Conservation (phyloP, 2,329 filamentous ascomycete species). For the Beauveria rudraprayagi region DNA sequence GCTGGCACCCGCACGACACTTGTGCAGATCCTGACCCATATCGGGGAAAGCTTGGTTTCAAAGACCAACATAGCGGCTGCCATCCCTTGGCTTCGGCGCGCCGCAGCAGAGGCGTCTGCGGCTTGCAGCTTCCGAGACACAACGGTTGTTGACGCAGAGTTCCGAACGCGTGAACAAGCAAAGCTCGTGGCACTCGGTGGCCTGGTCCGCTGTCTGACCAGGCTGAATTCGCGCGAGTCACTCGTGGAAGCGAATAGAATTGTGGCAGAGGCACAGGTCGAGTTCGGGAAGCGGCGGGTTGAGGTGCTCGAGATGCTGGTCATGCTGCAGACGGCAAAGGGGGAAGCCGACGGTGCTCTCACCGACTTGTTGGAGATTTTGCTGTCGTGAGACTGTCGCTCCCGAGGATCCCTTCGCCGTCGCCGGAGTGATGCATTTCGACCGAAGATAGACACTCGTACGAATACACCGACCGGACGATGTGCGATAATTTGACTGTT, state of each 20-base stretch:
- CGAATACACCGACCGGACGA: background rate
- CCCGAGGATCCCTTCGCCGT: background rate
- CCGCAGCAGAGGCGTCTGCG: background rate
- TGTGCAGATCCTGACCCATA: background rate
- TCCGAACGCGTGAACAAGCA: background rate
- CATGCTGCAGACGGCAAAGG: background rate
- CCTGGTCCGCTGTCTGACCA: background rate
- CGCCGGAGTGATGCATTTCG: background rate
- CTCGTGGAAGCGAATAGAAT: background rate
- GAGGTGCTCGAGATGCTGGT: conserved; percentile 4
- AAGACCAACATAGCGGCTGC: background rate
- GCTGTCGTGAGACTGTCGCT: background rate
- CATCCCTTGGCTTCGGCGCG: background rate
- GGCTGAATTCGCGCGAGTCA: background rate
- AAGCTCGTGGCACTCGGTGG: background rate
- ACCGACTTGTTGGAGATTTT: background rate
- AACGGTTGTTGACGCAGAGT: background rate
- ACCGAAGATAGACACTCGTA: background rate
- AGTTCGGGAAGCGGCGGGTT: background rate
- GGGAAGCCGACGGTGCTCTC: background rate
- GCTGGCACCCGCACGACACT: background rate
- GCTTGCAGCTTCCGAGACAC: background rate
- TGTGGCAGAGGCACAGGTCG: background rate
- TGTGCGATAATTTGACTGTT: background rate
- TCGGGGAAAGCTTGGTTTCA: background rate